These are phyloP conservation scores for Vanrija pseudolonga DNA, from an alignment of 1,284 basidiomycete species.

Conservation along the genomic window DNA sequence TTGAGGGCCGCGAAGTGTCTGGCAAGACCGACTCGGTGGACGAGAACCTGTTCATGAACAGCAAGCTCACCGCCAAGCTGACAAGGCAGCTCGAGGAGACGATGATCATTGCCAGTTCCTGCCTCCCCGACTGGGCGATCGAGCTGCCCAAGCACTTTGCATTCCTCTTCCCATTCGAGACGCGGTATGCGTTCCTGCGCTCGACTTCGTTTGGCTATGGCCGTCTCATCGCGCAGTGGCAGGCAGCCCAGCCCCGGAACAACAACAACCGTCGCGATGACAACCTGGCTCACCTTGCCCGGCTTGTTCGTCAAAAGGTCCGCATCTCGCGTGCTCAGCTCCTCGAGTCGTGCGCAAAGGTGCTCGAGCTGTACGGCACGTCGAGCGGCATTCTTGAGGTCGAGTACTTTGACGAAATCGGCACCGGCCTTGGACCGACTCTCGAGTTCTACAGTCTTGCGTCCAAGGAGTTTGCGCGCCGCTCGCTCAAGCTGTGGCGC, in stretches of 20 bases:
- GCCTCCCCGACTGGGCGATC: slow-evolving; percentile 92
- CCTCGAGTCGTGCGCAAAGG: slow-evolving; percentile 94
- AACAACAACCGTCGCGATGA: slow-evolving; percentile 79
- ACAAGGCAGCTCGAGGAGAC: slow-evolving; percentile 97
- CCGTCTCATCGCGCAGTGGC: slow-evolving; percentile 83
- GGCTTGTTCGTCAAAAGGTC: slow-evolving; percentile 92
- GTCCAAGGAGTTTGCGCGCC: slow-evolving; percentile 85
- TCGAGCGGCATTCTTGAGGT: slow-evolving; percentile 91
- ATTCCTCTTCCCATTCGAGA: slow-evolving; percentile 97
- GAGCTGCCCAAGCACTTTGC: slow-evolving; percentile 93
- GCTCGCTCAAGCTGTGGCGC: slow-evolving; percentile 84
- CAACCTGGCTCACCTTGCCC: slow-evolving; percentile 82
- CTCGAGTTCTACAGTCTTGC: slow-evolving; percentile 95
- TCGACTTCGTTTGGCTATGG: slow-evolving; percentile 97
- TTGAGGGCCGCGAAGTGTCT: slow-evolving; percentile 49
- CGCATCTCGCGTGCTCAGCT: slow-evolving; percentile 91
- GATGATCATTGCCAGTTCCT: slow-evolving; percentile 96
- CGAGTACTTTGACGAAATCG: slow-evolving; percentile 99
- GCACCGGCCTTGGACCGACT: slow-evolving; percentile 96
- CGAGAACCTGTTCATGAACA: slow-evolving; percentile 89
- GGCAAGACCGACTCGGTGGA: slow-evolving; percentile 48
- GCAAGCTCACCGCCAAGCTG: slow-evolving; percentile 95
- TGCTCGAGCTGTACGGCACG: slow-evolving; percentile 89
- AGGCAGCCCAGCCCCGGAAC: slow-evolving; percentile 67
- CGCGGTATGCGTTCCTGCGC: slow-evolving; percentile 93